Base-by-base conservation (phyloP, 2,329 filamentous ascomycete species). In the Pezicula carpinea region DNA sequence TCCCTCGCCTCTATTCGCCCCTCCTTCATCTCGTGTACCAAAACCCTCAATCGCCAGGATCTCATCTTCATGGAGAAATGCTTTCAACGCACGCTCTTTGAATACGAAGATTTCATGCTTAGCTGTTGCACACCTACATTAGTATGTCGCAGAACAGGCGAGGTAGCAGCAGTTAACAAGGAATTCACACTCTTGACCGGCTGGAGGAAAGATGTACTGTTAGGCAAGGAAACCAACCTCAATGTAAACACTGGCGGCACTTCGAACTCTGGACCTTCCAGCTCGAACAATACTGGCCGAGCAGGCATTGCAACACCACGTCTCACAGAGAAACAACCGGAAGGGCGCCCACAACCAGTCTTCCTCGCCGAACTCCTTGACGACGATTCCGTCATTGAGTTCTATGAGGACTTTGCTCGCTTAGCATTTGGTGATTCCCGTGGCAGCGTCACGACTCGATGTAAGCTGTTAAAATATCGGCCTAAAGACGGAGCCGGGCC, bases 61-160 rank as follows among this genome's bases (percentile, higher is more conserved):
- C 74, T 97, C 22, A 83, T 99, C 18, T 96, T 97, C 66, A 96
- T 96, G 87, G 93, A 99, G 66, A 95, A 95, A 69, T 95, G 88
- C 60, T 89, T 97, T 63, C 93, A 99, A 67, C 82, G 93, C 32
- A 95, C 89, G 0, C 74, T 97, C 10, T 89, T 90, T 61, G 90
- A 96, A 64, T 95, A 95, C 60, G 89, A 97, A 63, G 89, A 95
- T 54, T 93, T 95, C 56, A 87, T 96, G 72, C 83, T 88, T 48
- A 83, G 89, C 53, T 89, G 86, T 51, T 89, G 89, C 33, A 95
- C 90, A 4, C 93, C 93, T 0, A 95, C 91, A 0, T 82, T 99
- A 48, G 89, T 97, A 21, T 95, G 89, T 61, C 83, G 93, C 40
- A 82, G 93, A 40, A 96, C 91, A 0, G 93, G 93, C 43, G 93